Conservation (phyloP, 768 basidiomycete species). For the Psilocybe azurescens region DNA sequence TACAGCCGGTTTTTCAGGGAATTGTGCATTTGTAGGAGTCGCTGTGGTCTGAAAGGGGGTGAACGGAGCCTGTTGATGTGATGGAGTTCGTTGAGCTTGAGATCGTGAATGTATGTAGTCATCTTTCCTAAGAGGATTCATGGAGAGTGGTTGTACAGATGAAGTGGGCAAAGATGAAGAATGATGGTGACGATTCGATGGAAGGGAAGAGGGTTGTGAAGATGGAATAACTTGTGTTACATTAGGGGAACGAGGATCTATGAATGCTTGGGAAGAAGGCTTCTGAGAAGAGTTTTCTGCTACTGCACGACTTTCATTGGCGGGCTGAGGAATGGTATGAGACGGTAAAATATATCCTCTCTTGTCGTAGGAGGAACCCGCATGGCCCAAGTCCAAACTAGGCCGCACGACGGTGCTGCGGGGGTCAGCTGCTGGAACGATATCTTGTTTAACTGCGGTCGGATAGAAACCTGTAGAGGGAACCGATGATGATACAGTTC, state of each 20-base stretch:
- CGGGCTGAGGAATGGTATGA: not conserved
- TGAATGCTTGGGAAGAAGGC: not conserved
- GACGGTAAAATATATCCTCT: not conserved
- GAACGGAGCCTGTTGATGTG: slow-evolving; percentile 7
- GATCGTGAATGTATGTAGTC: not conserved
- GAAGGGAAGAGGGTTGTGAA: not conserved
- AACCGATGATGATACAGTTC: not conserved
- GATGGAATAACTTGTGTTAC: not conserved
- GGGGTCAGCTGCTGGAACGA: not conserved
- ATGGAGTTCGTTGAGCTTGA: slow-evolving; percentile 13
- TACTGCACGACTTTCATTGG: not conserved
- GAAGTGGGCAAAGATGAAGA: slow-evolving; percentile 1
- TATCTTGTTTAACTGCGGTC: not conserved
- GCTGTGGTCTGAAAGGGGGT: slow-evolving; percentile 6
- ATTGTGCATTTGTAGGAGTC: slow-evolving; percentile 3
- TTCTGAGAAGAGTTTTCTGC: slow-evolving; percentile 1
- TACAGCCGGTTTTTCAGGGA: slow-evolving; percentile 13
- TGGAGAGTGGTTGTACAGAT: not conserved
- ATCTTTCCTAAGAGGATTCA: not conserved
- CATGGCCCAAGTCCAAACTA: not conserved
- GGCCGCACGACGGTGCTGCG: not conserved
- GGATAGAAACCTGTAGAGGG: not conserved
- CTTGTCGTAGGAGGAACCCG: not conserved
- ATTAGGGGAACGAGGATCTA: not conserved
- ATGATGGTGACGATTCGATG: slow-evolving; percentile 3